These are phyloP conservation scores for Alectoria sarmentosa DNA, from an alignment of 495 filamentous ascomycete species.

Conservation along the genomic window DNA sequence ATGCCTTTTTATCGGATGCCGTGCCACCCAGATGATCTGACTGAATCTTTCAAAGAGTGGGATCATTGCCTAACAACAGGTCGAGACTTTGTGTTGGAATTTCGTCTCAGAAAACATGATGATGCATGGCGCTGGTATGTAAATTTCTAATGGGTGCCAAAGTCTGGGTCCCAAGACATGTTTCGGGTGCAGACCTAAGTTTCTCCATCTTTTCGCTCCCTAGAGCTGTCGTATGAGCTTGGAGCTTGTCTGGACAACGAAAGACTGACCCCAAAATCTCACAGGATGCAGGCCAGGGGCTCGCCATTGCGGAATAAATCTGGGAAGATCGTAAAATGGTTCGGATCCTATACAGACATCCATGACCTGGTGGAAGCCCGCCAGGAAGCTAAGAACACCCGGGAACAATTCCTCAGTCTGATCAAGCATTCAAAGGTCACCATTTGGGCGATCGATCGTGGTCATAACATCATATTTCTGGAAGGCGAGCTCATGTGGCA, in stretches of 20 bases:
- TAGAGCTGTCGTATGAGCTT: not conserved
- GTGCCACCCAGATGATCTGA: conserved; percentile 53
- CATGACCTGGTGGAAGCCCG: conserved; percentile 48
- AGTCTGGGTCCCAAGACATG: not conserved
- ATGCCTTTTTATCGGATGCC: conserved; percentile 32
- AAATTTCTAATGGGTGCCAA: not conserved
- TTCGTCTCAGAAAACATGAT: conserved; percentile 53
- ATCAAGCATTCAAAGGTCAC: conserved; percentile 60
- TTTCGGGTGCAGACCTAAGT: not conserved
- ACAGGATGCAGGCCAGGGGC: conserved; percentile 57
- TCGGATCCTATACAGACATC: conserved; percentile 41
- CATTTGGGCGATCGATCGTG: conserved; percentile 56
- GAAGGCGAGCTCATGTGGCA: conserved; percentile 56
- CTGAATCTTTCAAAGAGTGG: conserved; percentile 45
- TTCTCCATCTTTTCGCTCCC: not conserved
- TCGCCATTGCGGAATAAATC: conserved; percentile 54
- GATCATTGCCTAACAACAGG: conserved; percentile 52
- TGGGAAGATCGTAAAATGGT: conserved; percentile 63
- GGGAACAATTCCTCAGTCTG: conserved; percentile 58
- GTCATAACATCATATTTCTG: conserved; percentile 51
- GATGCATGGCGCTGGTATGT: conserved; percentile 54
- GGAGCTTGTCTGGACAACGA: not conserved
- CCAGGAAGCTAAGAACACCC: conserved; percentile 49
- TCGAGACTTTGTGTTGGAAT: conserved; percentile 57
- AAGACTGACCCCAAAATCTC: not conserved